A percentile compares a stretch with the other conserved stretches of the same genome.
phyloP scores from a whole-genome alignment of 768 basidiomycete genomes.

The Hebeloma cylindrosporum region DNA sequence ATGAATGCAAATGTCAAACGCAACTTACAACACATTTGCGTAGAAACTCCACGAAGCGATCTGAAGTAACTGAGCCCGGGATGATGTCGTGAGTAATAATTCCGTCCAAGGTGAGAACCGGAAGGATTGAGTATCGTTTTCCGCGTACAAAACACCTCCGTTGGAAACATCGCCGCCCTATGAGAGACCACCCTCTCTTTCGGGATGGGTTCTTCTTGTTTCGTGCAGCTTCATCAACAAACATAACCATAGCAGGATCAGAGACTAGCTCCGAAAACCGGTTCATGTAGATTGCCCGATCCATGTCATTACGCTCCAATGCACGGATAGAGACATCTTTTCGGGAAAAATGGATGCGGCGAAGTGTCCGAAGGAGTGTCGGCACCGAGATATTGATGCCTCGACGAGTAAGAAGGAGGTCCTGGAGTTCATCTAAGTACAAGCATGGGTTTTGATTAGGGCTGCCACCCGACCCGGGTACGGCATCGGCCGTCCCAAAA shows the following conservation, averaged over 20 bases:
- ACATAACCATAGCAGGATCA: conserved; percentile 14
- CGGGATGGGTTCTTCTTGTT: conserved; percentile 13
- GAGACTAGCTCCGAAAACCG: conserved; percentile 10
- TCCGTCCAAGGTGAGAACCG: conserved; percentile 14
- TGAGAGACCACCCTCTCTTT: conserved; percentile 14
- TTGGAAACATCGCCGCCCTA: conserved; percentile 5
- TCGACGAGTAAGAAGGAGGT: conserved; percentile 6
- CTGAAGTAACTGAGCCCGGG: conserved; percentile 16
- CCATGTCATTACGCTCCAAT: conserved; percentile 14
- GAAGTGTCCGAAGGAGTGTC: conserved; percentile 12
- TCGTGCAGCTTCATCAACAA: conserved; percentile 16
- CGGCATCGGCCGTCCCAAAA: too few relatives aligned
- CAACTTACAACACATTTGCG: conserved; percentile 12
- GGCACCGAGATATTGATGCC: conserved; percentile 7
- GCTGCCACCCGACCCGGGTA: too few relatives aligned
- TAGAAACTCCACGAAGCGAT: conserved; percentile 12
- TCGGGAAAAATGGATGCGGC: conserved; percentile 13
- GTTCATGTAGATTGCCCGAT: conserved; percentile 14
- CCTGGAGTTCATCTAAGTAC: conserved; percentile 16
- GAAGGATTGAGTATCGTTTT: conserved; percentile 15
- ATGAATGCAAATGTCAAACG: neutral
- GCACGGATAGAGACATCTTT: conserved; percentile 15
- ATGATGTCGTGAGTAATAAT: conserved; percentile 18
- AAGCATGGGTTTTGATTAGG: too few relatives aligned
- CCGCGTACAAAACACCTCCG: conserved; percentile 14